Conservation (phyloP, 805 yeast genomes). For the Monosporozyma siamensis region DNA sequence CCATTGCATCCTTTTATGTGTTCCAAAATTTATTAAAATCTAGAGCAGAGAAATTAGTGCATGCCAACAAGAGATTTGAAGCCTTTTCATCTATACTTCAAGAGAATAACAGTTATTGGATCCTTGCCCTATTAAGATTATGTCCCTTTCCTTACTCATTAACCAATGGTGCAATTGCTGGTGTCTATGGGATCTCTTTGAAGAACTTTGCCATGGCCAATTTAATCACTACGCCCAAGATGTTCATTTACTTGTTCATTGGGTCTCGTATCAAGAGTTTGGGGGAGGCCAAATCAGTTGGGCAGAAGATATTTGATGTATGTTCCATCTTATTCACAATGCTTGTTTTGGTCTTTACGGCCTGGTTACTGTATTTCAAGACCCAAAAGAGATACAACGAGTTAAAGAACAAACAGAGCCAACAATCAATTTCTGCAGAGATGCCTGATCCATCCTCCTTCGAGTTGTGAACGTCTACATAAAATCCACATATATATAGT, state of each 20-base stretch:
- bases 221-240: slow-evolving; percentile 69
- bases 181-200: slow-evolving; percentile 66
- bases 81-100: slow-evolving; percentile 67
- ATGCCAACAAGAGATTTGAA: slow-evolving; percentile 53
- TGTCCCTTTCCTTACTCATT: slow-evolving; percentile 92
- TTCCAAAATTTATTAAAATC: slow-evolving; percentile 51
- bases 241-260: slow-evolving; percentile 63
- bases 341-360: slow-evolving; percentile 45
- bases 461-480: slow-evolving; percentile 3
- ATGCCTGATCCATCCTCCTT: slow-evolving; percentile 6
- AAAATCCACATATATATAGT: too few species aligned
- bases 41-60: slow-evolving; percentile 52
- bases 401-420: not conserved
- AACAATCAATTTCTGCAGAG: slow-evolving; percentile 1
- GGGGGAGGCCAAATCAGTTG: slow-evolving; percentile 46
- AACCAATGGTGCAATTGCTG: slow-evolving; percentile 86
- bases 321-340: slow-evolving; percentile 51
- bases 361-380: slow-evolving; percentile 57
- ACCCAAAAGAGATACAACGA: slow-evolving; percentile 29
- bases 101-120: slow-evolving; percentile 56
- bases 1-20: slow-evolving; percentile 60
- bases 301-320: slow-evolving; percentile 51
- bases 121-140: slow-evolving; percentile 64
- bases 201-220: slow-evolving; percentile 62
- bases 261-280: slow-evolving; percentile 67